Evolutionary conservation across 2,329 filamentous ascomycete genomes (phyloP), one percentile per base, ranked within the genome.

Genomic region (Monosporascus sp.): DNA sequence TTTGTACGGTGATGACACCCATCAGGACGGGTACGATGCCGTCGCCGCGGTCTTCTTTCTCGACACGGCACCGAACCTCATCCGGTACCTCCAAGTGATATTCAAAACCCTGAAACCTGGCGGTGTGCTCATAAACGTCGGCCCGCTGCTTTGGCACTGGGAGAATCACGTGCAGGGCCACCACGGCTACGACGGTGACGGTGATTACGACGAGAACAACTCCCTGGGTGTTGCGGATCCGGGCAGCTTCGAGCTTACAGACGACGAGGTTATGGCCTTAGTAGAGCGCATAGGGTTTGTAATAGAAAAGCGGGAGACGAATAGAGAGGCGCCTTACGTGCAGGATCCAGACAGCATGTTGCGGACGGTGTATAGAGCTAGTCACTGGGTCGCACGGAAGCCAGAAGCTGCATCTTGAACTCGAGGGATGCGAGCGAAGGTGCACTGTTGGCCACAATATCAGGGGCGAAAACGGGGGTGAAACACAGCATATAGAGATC

Each of bases 41-140:
- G 90, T 97, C 2, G 85, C 89, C 0, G 90, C 88, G 3, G 89
- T 96, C 11, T 99, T 97, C 74, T 99, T 99, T 74, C 87, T 99
- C 53, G 95, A 99, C 68, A 99, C 94, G 1, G 94, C 94, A 2
- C 92, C 93, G 1, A 97, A 99, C 67, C 69, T 97, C 35, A 87
- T 97, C 51, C 83, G 88, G 2, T 99, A 99, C 66, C 82, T 99
- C 37, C 85, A 96, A 66, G 86, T 91, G 2, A 89, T 97, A 51
- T 75, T 74, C 43, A 82, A 88, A 65, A 95, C 92, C 64, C 79
- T 99, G 48, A 84, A 81, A 60, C 77, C 83, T 0, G 88, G 88
- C 25, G 94, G 94, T 0, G 64, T 96, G 4, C 89, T 96, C 76
- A 81, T 96, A 65, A 99, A 99, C 65, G 75, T 96, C 24, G 94